phyloP scores from a whole-genome alignment of 2,329 filamentous ascomycete genomes.

The Talaromyces amestolkiae region DNA sequence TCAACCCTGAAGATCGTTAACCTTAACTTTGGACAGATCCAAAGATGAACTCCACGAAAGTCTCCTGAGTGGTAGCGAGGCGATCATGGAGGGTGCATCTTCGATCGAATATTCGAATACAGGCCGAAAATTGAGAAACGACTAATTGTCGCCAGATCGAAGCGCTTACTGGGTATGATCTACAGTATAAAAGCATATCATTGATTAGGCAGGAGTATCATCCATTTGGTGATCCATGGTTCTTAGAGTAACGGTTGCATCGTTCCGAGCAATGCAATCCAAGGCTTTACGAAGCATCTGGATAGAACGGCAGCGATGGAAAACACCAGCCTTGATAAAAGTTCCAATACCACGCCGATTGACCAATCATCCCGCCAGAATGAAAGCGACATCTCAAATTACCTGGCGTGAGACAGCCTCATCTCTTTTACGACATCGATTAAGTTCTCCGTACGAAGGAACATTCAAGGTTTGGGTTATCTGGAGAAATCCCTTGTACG shows the following conservation, averaged over 20 bases:
- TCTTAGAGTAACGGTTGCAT: not conserved
- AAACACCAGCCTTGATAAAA: not conserved
- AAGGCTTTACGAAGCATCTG: not conserved
- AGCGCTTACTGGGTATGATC: not conserved
- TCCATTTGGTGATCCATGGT: not conserved
- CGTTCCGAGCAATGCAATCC: not conserved
- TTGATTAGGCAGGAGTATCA: not conserved
- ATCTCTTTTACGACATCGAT: not conserved
- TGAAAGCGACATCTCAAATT: not conserved
- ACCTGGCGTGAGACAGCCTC: not conserved
- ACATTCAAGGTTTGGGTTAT: not conserved
- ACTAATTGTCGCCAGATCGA: not conserved
- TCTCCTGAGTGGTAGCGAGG: not conserved
- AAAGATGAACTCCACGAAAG: constrained; percentile 1
- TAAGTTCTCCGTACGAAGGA: not conserved
- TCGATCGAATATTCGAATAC: constrained; percentile 5
- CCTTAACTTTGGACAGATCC: not conserved
- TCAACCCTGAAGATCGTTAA: not conserved
- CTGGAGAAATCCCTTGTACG: not conserved
- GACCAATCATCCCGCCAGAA: not conserved
- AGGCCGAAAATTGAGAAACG: not conserved
- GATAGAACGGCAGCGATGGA: not conserved
- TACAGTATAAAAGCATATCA: not conserved
- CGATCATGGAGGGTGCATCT: not conserved
- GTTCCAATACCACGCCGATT: not conserved